Evolutionary conservation across 805 yeast genomes (phyloP), one percentile per base, ranked within the genome.

Genomic region (Yarrowia sp.): DNA sequence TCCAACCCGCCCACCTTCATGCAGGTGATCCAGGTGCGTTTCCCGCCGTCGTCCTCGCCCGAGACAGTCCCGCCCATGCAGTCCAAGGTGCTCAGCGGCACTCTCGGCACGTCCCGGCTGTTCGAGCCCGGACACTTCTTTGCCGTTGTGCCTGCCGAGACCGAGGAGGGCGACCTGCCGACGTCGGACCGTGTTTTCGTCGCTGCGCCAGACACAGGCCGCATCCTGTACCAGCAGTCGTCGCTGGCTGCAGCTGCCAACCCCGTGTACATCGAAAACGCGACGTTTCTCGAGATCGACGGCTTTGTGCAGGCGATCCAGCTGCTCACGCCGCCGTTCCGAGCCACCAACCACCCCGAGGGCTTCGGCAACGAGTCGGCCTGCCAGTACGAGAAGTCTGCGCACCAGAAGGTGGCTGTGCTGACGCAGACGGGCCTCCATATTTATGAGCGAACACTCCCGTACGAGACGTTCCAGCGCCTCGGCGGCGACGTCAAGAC

Each of bases 301-400:
- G 84, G 85, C 13, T 74, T 75, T 32, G 84, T 92, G 24, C 91
- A 86, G 68, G 89, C 88, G 53, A 85, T 92, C 65, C 82, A 84
- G 16, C 88, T 87, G 65, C 69, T 89, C 44, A 82, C 93, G 0
- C 84, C 88, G 14, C 76, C 85, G 2, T 86, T 86, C 78, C 81
- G 83, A 69, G 90, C 96, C 1, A 81, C 93, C 0, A 75, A 82
- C 42, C 83, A 83, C 46, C 96, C 96, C 19, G 83, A 79, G 67
- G 97, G 97, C 2, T 90, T 85, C 70, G 89, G 90, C 9, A 92
- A 93, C 71, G 85, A 85, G 63, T 84, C 89, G 73, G 96, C 97
- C 0, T 85, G 93, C 6, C 97, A 92, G 68, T 93, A 90, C 70
- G 81, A 85, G 16, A 74, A 81, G 18, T 78, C 80, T 18, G 84